phyloP scores from a whole-genome alignment of 2,329 filamentous ascomycete genomes.

The Colletotrichum higginsianum region DNA sequence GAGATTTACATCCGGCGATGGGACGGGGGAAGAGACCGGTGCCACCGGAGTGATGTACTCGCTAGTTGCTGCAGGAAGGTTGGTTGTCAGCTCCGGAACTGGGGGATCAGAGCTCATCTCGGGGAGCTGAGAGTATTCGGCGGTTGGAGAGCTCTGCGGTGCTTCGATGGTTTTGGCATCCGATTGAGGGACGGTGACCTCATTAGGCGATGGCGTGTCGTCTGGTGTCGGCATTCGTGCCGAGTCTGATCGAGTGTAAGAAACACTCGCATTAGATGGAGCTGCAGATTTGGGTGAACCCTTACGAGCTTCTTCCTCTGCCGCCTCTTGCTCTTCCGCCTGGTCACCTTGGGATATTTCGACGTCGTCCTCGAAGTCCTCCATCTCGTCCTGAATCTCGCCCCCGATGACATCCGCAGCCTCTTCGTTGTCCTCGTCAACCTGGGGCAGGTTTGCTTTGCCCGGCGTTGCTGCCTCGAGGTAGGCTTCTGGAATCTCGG shows the following conservation, averaged over 20 bases:
- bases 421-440: constrained; percentile 33
- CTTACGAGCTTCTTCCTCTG: constrained; percentile 36
- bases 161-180: constrained; percentile 39
- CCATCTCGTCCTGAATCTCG: constrained; percentile 23
- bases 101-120: constrained; percentile 34
- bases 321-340: constrained; percentile 29
- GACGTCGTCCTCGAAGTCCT: constrained; percentile 2
- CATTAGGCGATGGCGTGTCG: constrained; percentile 61
- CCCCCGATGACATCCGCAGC: not conserved
- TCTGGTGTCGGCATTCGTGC: constrained; percentile 68
- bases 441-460: constrained; percentile 45
- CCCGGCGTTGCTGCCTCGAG: constrained; percentile 65
- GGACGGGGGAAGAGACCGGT: constrained; percentile 55
- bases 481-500: constrained; percentile 67
- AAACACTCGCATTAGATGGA: constrained; percentile 50
- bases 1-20: constrained; percentile 42
- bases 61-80: constrained; percentile 14
- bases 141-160: constrained; percentile 21
- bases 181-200: constrained; percentile 31
- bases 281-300: constrained; percentile 32
- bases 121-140: constrained; percentile 7
- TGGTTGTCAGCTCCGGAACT: constrained; percentile 25
- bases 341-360: constrained; percentile 18
- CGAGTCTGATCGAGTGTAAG: constrained; percentile 55
- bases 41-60: constrained; percentile 54